phyloP scores from a whole-genome alignment of 1,284 basidiomycete species.

The Schizopora paradoxa region DNA sequence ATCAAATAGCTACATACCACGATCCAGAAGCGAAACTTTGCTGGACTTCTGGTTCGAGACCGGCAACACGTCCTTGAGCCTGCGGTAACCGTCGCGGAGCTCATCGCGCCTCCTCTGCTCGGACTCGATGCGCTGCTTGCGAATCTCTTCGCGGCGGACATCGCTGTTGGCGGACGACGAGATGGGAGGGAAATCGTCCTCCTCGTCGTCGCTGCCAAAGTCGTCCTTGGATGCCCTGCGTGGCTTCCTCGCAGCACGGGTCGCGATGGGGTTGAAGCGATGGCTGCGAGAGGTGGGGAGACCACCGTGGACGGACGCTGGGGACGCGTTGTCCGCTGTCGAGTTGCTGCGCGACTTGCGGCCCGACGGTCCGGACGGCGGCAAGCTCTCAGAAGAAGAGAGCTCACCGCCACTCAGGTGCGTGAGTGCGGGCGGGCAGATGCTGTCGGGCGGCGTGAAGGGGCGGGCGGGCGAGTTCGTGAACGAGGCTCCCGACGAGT shows the following conservation, averaged over 20 bases:
- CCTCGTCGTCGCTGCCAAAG: constrained; percentile 53
- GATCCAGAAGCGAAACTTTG: constrained; percentile 82
- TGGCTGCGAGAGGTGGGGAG: constrained; percentile 59
- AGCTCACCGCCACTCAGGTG: constrained; percentile 62
- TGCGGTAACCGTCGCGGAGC: constrained; percentile 79
- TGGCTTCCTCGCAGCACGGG: constrained; percentile 39
- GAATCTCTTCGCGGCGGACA: constrained; percentile 76
- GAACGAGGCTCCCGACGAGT: constrained; percentile 46
- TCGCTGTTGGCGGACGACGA: constrained; percentile 26
- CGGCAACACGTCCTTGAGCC: constrained; percentile 81
- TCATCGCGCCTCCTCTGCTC: constrained; percentile 84
- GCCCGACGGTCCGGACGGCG: constrained; percentile 18
- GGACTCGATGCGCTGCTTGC: constrained; percentile 81
- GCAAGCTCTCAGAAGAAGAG: constrained; percentile 61
- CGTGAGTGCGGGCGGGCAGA: constrained; percentile 68
- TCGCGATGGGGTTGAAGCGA: constrained; percentile 67
- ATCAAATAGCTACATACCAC: constrained; percentile 49
- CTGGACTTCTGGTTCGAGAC: constrained; percentile 82
- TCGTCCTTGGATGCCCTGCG: constrained; percentile 58
- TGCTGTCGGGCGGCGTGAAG: constrained; percentile 61
- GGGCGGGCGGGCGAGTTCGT: constrained; percentile 56
- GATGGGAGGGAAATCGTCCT: constrained; percentile 58
- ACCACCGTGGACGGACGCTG: constrained; percentile 43
- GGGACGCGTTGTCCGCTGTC: constrained; percentile 58
- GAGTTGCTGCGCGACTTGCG: constrained; percentile 51